Evolutionary conservation across 768 basidiomycete genomes (phyloP), one percentile per base, ranked within the genome.

Genomic region (Imleria badia): DNA sequence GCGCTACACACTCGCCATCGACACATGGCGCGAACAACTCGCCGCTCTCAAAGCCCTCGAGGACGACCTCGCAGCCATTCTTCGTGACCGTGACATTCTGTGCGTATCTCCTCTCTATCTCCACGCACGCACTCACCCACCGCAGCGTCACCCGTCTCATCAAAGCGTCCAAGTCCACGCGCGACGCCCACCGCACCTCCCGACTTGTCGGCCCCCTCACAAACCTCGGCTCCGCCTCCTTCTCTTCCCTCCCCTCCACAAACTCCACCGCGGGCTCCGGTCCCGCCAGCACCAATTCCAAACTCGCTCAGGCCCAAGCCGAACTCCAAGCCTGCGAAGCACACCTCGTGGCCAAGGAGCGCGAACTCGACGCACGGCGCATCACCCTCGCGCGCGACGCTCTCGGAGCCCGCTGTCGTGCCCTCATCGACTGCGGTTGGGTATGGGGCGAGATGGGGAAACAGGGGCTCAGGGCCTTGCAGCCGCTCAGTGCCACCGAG

Each of bases 41-140:
- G 76, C 75, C 55, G 70, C 69, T 3, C 72, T 94, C 58, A 88
- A 85, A 65, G 73, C 73, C 11, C 74, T 87, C 50, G 89, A 93
- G 69, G 86, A 90, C 42, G 89, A 89, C 52, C 81, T 92, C 5
- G 76, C 75, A 5, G 84, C 82, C 59, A 75, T 91, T 48, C 72
- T 89, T 5, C 57, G 55, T 12, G 91, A 93, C 69, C 75, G 88
- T 42, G 90, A 93, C 62, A 93, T 94, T 58, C 76, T 92, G 91
- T 91, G 58, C 64, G 87, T 78, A 12, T 45, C 7, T 44, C 43
- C 39, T 30, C 35, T 6, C 15, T 23, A 26, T 20, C n/a, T 6
- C 44, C 40, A 41, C 13, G 35, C 33, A 7, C 19, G 26, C 45
- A 31, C 26, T 17, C 41, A 26, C 48, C 12, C 22, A 12, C 29